Conservation (phyloP, 2,329 filamentous ascomycete genomes). For the Anthostomella pinea region DNA sequence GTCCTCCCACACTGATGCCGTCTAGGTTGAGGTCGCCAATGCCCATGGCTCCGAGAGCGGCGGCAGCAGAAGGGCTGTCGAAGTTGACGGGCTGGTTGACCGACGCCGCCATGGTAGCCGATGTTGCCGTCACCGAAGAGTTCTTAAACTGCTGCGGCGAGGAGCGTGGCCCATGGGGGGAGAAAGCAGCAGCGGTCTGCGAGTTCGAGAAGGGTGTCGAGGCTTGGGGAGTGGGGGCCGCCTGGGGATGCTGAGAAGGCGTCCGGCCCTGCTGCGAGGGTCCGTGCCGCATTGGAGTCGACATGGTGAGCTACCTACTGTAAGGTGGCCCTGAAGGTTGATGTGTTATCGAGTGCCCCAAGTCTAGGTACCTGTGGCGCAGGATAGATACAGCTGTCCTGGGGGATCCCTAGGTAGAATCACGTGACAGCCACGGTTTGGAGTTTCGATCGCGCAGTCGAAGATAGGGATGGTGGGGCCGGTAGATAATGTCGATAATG, state of each 20-base stretch:
- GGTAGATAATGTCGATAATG: too few species aligned
- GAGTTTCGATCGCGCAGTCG: too few species aligned
- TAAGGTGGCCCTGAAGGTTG: too few species aligned
- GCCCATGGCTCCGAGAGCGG: conserved; percentile 56
- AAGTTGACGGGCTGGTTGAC: conserved; percentile 51
- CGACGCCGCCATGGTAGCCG: conserved; percentile 42
- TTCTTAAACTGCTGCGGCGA: conserved; percentile 65
- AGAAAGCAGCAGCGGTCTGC: conserved; percentile 55
- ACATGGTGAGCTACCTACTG: conserved; percentile 31
- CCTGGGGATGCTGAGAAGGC: conserved; percentile 46
- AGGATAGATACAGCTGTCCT: too few species aligned
- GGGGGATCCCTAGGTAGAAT: too few species aligned
- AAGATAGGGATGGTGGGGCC: too few species aligned
- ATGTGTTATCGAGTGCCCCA: too few species aligned
- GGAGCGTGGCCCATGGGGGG: conserved; percentile 53
- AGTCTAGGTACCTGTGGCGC: too few species aligned
- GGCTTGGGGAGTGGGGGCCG: conserved; percentile 61
- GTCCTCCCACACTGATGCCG: conserved; percentile 46
- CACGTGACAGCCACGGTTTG: too few species aligned
- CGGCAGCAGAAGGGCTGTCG: conserved; percentile 62
- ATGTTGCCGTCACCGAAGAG: conserved; percentile 50
- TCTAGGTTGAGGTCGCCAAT: conserved; percentile 55
- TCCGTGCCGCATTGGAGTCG: conserved; percentile 34
- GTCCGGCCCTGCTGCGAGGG: conserved; percentile 52
- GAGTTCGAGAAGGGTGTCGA: conserved; percentile 63